Base-by-base conservation (phyloP, 495 filamentous ascomycete species). In the Aspergillus homomorphus region DNA sequence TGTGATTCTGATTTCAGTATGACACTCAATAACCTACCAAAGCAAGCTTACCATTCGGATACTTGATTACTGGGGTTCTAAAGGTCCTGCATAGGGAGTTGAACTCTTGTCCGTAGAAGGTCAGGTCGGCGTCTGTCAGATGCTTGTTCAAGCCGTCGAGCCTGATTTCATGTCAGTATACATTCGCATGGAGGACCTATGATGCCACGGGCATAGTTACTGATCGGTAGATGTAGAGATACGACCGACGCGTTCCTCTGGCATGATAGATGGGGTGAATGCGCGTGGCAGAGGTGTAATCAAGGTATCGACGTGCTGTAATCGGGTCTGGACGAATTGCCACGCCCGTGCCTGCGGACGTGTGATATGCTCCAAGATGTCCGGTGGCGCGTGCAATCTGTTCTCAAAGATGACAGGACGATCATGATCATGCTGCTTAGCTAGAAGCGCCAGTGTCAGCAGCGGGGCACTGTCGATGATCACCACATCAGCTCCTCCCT, bases 131-230 rank as follows among this genome's bases (percentile, higher is more conserved):
- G 4, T 78, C 74, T 54, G 75, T 78, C 50, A 91, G 68, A 16
- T 70, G 55, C 66, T 91, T 91, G 69, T 90, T 90, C 53, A 90
- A 69, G 15, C 88, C 88, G 66, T 91, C 88, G 6, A 90, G 80
- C 84, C 79, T 60, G 30, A 4, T 0, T 12, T 38, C 7, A 12
- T 14, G 33, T 38, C 15, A 38, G 19, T 16, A 30, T 23, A 43
- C 14, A 23, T 50, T 18, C 42, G 24, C 45, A 38, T n/a, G 24
- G 20, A 23, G 1, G 3, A 5, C 15, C 4, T 44, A 16, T 20
- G 8, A 22, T 43, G 22, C 2, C 26, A 23, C 19, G 15, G 10
- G 46, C 22, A 6, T 19, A 28, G 15, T 4, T 51, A 60, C 58
- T 60, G 58, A 38, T 60, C 58, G 20, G 56, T 21, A 7, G 58